These are phyloP conservation scores for Microstegium vimineum DNA, from an alignment of 176 grass and related monocot species.

Conservation along the genomic window DNA sequence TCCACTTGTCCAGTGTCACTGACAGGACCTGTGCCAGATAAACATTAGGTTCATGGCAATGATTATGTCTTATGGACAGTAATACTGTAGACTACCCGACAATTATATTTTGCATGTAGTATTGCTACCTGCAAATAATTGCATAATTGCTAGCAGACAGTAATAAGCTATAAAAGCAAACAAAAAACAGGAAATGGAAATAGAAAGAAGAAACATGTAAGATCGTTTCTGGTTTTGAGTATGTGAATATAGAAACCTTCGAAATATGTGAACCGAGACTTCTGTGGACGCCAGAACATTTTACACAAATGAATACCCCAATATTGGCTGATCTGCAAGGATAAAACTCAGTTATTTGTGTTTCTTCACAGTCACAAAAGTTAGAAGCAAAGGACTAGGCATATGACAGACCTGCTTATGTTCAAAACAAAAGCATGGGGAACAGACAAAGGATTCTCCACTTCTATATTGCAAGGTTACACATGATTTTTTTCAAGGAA, in stretches of 20 bases:
- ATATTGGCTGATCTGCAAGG: slow-evolving; percentile 64
- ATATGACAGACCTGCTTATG: not conserved
- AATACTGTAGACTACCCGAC: not conserved
- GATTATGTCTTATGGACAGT: not conserved
- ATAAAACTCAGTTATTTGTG: not conserved
- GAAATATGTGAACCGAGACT: slow-evolving; percentile 73
- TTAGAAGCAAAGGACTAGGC: not conserved
- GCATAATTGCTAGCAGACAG: not conserved
- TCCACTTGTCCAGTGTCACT: slow-evolving; percentile 73
- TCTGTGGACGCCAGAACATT: slow-evolving; percentile 72
- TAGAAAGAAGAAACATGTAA: not conserved
- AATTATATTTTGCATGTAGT: not conserved
- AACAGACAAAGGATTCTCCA: not conserved
- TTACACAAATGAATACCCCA: slow-evolving; percentile 75
- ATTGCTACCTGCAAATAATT: too few relatives aligned
- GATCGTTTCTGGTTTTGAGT: too few relatives aligned
- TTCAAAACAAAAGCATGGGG: not conserved
- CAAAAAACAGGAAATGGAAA: not conserved
- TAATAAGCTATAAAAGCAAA: not conserved
- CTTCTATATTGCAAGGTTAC: not conserved
- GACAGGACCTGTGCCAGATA: slow-evolving; percentile 53
- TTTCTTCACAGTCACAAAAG: not conserved
- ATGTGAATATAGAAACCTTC: slow-evolving; percentile 33
- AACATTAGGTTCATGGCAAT: not conserved
- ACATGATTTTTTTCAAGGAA: too few relatives aligned